Evolutionary conservation across 805 yeast genomes (phyloP), one percentile per base, ranked within the genome.

Genomic region (Metschnikowia proteae): DNA sequence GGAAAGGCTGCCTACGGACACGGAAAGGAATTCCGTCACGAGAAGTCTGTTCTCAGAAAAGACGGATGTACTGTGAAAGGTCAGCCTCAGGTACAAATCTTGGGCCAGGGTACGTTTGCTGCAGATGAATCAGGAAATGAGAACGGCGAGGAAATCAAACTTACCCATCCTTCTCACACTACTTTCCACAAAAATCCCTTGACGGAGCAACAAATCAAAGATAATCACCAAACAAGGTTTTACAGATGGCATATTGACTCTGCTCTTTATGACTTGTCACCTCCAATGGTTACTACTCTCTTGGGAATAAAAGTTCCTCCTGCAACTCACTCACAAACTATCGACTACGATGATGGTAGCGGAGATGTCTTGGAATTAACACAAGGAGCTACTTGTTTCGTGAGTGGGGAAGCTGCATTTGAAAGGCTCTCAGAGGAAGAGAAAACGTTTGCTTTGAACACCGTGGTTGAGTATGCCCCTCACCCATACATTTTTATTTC

Each of bases 181-280:
- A 76, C 84, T 1, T 89, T 89, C 78, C 96, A 89, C 70, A 83
- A 83, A 56, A 68, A 75, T 10, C 75, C 82, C 1, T 74, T 89
- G 53, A 71, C 83, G 13, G 76, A 79, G n/a, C 83, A 82, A 39
- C 81, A 88, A 55, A 78, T 84, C 53, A 78, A 73, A 70, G 45
- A 62, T 1, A 73, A 79, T 25, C 80, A 83, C 45, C 78, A 79
- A 65, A 89, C 96, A 2, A 77, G 95, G 59, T 89, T 83, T 65
- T 89, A 88, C 78, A 80, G 96, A 69, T 89, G 96, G 96, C 96
- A 89, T 68, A 88, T 89, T 55, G 96, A 89, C 67, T 84, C 94
- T 33, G 96, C 96, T 4, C 75, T 89, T 36, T 89, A 89, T 60
- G 96, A 81, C 33, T 76, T 88, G 57, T 81, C 91, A 11, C 96